Evolutionary conservation across 371 early-diverging fungal species (phyloP), one percentile per base, ranked within the genome.

Genomic region (Coemansia sp.): DNA sequence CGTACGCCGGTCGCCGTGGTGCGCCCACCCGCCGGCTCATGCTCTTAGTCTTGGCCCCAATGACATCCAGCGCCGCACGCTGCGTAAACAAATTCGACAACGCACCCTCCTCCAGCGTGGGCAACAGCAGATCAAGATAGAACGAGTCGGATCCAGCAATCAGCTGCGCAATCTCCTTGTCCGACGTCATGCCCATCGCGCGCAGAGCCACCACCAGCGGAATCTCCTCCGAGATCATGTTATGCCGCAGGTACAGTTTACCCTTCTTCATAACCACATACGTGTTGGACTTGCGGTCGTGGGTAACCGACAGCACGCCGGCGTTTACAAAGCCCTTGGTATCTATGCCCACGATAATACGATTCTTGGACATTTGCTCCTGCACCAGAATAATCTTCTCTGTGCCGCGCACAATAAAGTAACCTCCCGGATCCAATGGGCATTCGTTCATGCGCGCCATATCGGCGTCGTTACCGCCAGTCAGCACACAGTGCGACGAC

Each of bases 381-480:
- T 99, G 99, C 26, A 99, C 98, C 62, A 99, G 79, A 85, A 99
- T 96, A 4, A 99, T 99, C 82, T 99, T 97, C 82, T 99, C 99
- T 0, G 94, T 92, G 28, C 99, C 99, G 56, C 95, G 92, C 58
- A 99, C 93, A 24, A 99, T 90, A 86, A 99, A 99, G 82, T 99
- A 99, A 54, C 99, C 99, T 53, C 99, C 97, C n/a, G 98, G 98
- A 85, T 99, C 99, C 67, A 98, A 78, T 5, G 98, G 98, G 78
- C 99, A 99, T 81, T 99, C 99, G 40, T 87, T 87, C 89, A 93
- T 87, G 48, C 85, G 82, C 17, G 91, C 94, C 73, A 94, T 79
- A 52, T 94, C 96, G 17, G 88, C 86, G 59, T 92, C 93, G 24
- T 76, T 84, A 77, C 88, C 90, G 29, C 86, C 92, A 1, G 86